These are phyloP conservation scores for Termitomyces sp. DNA, from an alignment of 768 basidiomycete genomes.

Conservation along the genomic window DNA sequence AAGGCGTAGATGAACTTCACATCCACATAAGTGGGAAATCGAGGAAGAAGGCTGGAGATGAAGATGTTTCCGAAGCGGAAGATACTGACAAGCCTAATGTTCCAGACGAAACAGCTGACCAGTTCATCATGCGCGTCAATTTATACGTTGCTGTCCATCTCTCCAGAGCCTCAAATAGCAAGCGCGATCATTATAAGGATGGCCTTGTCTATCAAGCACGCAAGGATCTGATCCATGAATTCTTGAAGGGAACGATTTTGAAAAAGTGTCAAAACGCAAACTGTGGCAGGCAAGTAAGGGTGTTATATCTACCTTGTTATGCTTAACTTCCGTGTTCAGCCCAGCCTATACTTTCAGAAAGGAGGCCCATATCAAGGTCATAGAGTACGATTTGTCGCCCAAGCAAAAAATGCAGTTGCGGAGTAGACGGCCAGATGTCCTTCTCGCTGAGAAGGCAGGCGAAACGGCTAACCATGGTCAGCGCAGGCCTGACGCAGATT, in stretches of 20 bases:
- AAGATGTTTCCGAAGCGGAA: constrained; percentile 31
- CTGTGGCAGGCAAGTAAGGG: constrained; percentile 72
- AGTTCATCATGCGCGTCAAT: constrained; percentile 59
- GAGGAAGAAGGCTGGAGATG: constrained; percentile 28
- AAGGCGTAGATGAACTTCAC: constrained; percentile 66
- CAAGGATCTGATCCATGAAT: constrained; percentile 77
- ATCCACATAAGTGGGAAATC: constrained; percentile 30
- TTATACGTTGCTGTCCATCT: constrained; percentile 60
- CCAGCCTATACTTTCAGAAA: constrained; percentile 85
- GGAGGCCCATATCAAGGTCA: constrained; percentile 90
- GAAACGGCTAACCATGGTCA: constrained; percentile 19
- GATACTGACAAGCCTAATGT: constrained; percentile 32
- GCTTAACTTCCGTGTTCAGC: constrained; percentile 31
- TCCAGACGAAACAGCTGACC: constrained; percentile 51
- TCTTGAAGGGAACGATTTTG: constrained; percentile 60
- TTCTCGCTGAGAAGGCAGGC: constrained; percentile 44
- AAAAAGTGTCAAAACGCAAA: constrained; percentile 72
- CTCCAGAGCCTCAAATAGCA: constrained; percentile 41
- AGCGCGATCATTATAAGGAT: constrained; percentile 86
- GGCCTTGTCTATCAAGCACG: constrained; percentile 81
- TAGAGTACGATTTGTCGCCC: constrained; percentile 82
- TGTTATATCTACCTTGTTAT: not conserved
- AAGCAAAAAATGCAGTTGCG: constrained; percentile 69
- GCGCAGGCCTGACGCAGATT: constrained; percentile 27
- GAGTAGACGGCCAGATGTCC: constrained; percentile 71